Evolutionary conservation across 768 basidiomycete genomes (phyloP).

Genomic region (Epithele typhae): DNA sequence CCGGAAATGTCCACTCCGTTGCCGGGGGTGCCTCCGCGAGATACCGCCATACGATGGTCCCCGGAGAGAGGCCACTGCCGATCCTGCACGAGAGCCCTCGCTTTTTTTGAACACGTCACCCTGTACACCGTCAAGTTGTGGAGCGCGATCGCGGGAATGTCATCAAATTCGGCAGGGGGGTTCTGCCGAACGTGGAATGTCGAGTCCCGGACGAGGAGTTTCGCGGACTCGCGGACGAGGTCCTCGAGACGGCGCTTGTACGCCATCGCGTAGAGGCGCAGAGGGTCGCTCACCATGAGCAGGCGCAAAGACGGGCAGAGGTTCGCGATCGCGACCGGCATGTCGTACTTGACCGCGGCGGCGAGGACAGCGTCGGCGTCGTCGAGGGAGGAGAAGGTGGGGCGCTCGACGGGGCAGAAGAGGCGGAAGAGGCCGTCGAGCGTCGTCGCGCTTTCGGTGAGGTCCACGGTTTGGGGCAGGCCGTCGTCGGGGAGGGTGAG

Average conservation of each 20-base stretch:
- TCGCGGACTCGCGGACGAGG: neutral
- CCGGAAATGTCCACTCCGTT: too few species aligned
- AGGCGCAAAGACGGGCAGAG: neutral
- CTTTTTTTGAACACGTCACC: neutral
- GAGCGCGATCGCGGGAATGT: conserved; percentile 1
- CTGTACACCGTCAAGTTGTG: neutral
- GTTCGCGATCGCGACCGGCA: conserved; percentile 1
- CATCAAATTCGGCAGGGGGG: neutral
- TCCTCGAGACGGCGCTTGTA: neutral
- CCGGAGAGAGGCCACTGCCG: neutral
- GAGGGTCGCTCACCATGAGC: neutral
- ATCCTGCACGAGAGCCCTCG: neutral
- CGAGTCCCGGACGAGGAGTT: neutral
- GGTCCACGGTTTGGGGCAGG: neutral
- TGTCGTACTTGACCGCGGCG: conserved; percentile 18
- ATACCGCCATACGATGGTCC: neutral
- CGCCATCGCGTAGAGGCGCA: conserved; percentile 8
- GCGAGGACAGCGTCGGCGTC: conserved; percentile 5
- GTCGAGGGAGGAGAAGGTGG: neutral
- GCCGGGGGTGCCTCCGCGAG: neutral
- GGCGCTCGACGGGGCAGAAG: conserved; percentile 9
- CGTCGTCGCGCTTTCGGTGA: conserved; percentile 12
- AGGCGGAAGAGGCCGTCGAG: conserved; percentile 8
- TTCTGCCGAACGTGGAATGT: neutral
- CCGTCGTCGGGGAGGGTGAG: neutral